phyloP scores from a whole-genome alignment of 2,329 filamentous ascomycete species.

The Penicillium oxalicum region DNA sequence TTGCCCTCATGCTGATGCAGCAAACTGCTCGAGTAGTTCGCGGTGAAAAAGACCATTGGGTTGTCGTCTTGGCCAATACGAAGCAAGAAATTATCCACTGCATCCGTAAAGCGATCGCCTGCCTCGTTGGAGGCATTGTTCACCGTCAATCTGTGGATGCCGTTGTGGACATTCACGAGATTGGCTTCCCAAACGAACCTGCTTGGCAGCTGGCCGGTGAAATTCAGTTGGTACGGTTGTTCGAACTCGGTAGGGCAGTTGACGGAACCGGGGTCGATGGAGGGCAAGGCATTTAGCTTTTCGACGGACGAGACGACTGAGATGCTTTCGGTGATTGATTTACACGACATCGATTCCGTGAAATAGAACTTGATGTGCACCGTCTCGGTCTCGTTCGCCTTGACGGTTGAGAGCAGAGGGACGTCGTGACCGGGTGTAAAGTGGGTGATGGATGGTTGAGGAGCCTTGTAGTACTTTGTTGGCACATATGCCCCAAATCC shows the following conservation, averaged over 20 bases:
- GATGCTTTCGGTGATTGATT: conserved; percentile 46
- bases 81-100: conserved; percentile 56
- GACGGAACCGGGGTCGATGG: conserved; percentile 41
- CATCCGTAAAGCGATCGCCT: conserved; percentile 41
- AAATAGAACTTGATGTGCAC: conserved; percentile 50
- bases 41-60: conserved; percentile 53
- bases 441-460: conserved; percentile 53
- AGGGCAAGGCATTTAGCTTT: conserved; percentile 35
- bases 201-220: conserved; percentile 49
- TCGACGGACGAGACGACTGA: conserved; percentile 50
- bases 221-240: conserved; percentile 24
- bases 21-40: conserved; percentile 54
- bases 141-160: conserved; percentile 54
- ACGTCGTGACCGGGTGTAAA: conserved; percentile 57
- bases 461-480: conserved; percentile 42
- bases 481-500: conserved; percentile 59
- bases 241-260: conserved; percentile 39
- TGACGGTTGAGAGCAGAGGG: conserved; percentile 48
- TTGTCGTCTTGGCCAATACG: conserved; percentile 55
- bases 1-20: conserved; percentile 40
- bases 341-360: conserved; percentile 56
- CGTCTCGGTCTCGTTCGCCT: conserved; percentile 37
- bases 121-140: conserved; percentile 46
- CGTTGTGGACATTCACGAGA: conserved; percentile 53
- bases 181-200: conserved; percentile 49